phyloP scores from a whole-genome alignment of 441 rosid genomes.

The Populus hybrid region DNA sequence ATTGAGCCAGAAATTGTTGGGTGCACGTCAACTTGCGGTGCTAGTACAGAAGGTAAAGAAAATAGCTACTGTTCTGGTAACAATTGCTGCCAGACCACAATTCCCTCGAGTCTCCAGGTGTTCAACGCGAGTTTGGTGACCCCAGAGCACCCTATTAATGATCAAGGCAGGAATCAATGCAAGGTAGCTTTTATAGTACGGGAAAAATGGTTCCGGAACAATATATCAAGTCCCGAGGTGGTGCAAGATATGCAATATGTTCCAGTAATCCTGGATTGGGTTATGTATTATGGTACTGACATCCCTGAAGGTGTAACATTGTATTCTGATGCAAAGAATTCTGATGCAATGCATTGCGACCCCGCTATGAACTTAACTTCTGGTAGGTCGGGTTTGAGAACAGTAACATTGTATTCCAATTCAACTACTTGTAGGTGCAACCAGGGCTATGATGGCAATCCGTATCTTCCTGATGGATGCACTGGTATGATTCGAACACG shows the following conservation, averaged over 20 bases:
- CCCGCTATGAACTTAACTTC: too few species aligned
- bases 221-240: background rate
- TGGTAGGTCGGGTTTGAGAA: too few species aligned
- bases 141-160: background rate
- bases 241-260: too few species aligned
- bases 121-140: background rate
- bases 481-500: background rate
- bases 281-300: background rate
- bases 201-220: background rate
- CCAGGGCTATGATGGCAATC: too few species aligned
- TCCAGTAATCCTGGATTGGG: background rate
- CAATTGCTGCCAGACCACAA: slow-evolving; percentile 2
- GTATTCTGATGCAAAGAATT: too few species aligned
- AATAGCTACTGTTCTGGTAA: background rate
- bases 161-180: background rate
- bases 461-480: background rate
- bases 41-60: too few species aligned
- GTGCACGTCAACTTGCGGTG: background rate
- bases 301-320: background rate
- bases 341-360: too few species aligned
- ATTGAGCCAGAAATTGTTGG: background rate
- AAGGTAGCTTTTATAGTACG: background rate
- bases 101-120: background rate
- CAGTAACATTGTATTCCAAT: too few species aligned
- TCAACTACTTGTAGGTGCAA: too few species aligned